Conservation (phyloP, 1,284 basidiomycete genomes). For the Waitea zeae region DNA sequence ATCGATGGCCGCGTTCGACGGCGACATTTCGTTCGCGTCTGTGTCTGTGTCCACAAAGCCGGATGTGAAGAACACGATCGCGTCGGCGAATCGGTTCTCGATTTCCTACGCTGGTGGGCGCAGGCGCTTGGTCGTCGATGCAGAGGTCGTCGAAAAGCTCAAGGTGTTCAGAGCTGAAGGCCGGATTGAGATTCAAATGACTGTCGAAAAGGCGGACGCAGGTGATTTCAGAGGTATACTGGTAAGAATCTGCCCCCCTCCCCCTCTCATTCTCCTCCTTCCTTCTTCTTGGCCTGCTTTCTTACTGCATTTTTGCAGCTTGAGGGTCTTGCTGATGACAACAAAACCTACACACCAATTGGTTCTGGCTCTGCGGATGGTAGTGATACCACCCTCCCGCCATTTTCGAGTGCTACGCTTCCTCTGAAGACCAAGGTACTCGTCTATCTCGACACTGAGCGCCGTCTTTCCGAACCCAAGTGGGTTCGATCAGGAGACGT, state of each 20-base stretch:
- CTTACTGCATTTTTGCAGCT: constrained; percentile 25
- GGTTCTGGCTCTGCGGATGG: constrained; percentile 22
- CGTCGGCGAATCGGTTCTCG: constrained; percentile 74
- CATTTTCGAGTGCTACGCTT: constrained; percentile 35
- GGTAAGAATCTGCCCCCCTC: constrained; percentile 28
- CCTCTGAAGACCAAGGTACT: constrained; percentile 37
- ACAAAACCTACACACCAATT: constrained; percentile 47
- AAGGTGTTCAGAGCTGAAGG: constrained; percentile 72
- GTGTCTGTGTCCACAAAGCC: constrained; percentile 12
- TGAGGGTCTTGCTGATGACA: constrained; percentile 56
- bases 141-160: constrained; percentile 69
- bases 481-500: constrained; percentile 93
- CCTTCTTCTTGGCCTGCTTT: constrained; percentile 4
- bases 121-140: constrained; percentile 76
- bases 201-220: constrained; percentile 32
- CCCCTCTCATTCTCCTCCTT: constrained; percentile 1
- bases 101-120: constrained; percentile 86
- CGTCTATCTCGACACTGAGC: constrained; percentile 67
- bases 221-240: constrained; percentile 59
- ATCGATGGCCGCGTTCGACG: too few species aligned
- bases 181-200: constrained; percentile 68
- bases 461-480: constrained; percentile 83
- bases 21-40: too few species aligned
- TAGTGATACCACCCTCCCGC: constrained; percentile 50
- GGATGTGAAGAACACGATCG: constrained; percentile 11